Evolutionary conservation across 2,329 filamentous ascomycete genomes (phyloP).

Genomic region (Penicillium decumbens): DNA sequence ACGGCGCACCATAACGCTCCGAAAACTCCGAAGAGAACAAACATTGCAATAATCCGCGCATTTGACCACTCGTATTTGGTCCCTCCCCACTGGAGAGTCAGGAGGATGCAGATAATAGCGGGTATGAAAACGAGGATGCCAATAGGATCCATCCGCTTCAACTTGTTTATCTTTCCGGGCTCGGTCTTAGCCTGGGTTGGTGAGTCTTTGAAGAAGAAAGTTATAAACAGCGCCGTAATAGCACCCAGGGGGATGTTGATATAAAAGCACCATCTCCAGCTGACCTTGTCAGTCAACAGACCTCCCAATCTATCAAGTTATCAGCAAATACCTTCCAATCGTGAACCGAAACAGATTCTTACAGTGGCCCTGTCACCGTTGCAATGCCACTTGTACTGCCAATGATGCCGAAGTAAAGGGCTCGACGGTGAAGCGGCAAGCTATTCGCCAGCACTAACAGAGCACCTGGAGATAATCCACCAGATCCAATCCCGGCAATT

Average conservation of each 20-base stretch:
- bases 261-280: slow-evolving; percentile 45
- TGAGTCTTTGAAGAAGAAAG: slow-evolving; percentile 29
- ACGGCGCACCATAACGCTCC: slow-evolving; percentile 39
- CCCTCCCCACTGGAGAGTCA: slow-evolving; percentile 48
- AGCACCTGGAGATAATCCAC: slow-evolving; percentile 40
- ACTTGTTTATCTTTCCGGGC: slow-evolving; percentile 15
- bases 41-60: slow-evolving; percentile 45
- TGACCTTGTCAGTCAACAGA: slow-evolving; percentile 39
- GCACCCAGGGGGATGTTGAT: slow-evolving; percentile 38
- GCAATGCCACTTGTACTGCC: slow-evolving; percentile 44
- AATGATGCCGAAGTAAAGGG: slow-evolving; percentile 40
- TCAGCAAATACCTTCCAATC: neutral
- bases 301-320: slow-evolving; percentile 36
- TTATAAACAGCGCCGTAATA: slow-evolving; percentile 30
- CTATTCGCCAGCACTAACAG: slow-evolving; percentile 40
- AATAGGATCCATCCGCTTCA: slow-evolving; percentile 37
- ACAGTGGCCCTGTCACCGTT: slow-evolving; percentile 41
- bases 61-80: slow-evolving; percentile 45
- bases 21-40: slow-evolving; percentile 50
- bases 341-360: neutral
- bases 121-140: slow-evolving; percentile 46
- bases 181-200: slow-evolving; percentile 22
- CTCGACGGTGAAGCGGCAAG: slow-evolving; percentile 38
- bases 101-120: slow-evolving; percentile 44
- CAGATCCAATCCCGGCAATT: slow-evolving; percentile 39